phyloP scores from a whole-genome alignment of 805 yeast species.

The Spencermartinsiella europaea region DNA sequence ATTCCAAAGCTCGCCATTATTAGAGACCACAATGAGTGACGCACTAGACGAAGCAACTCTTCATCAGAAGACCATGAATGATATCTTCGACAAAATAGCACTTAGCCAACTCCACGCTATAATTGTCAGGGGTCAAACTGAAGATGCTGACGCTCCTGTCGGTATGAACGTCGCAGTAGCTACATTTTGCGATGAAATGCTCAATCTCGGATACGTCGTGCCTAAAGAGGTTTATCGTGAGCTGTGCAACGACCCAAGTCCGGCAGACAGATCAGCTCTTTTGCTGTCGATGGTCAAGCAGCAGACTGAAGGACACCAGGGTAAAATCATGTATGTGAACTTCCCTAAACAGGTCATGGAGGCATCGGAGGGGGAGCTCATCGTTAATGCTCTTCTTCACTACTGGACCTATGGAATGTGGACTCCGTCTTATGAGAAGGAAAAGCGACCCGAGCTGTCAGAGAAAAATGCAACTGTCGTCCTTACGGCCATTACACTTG shows the following conservation, averaged over 20 bases:
- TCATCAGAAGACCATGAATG: no score
- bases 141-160: neutral
- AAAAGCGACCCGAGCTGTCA: neutral
- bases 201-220: neutral
- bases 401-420: constrained; percentile 3
- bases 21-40: no score
- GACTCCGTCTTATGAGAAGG: neutral
- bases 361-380: constrained; percentile 4
- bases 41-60: no score
- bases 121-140: neutral
- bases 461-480: neutral
- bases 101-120: constrained; percentile 2
- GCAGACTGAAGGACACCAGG: neutral
- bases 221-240: neutral
- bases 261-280: neutral
- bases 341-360: constrained; percentile 11
- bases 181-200: constrained; percentile 3
- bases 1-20: no score
- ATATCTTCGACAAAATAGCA: neutral
- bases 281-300: constrained; percentile 2
- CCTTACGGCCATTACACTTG: neutral
- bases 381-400: constrained; percentile 2
- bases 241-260: neutral
- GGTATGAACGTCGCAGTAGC: neutral
- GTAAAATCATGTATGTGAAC: constrained; percentile 6